These are phyloP conservation scores for Pythium coloratum DNA, from an alignment of 352 stramenopile genomes.

Conservation along the genomic window DNA sequence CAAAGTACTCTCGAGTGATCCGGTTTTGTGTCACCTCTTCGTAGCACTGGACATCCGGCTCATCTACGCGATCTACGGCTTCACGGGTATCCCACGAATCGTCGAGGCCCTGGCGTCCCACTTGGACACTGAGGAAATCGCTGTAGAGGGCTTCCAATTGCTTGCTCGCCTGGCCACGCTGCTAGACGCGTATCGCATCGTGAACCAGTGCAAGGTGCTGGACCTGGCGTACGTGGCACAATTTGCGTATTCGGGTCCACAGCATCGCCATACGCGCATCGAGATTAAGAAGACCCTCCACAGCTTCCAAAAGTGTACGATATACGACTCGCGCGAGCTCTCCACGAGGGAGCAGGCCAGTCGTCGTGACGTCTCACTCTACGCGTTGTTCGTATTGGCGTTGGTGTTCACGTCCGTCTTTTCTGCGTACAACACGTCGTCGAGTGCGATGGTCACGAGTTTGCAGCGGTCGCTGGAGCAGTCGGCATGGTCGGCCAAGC, in stretches of 20 bases:
- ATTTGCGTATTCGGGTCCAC: slow-evolving; percentile 59
- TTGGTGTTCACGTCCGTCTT: slow-evolving; percentile 50
- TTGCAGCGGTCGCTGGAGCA: slow-evolving; percentile 18
- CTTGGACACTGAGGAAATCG: slow-evolving; percentile 74
- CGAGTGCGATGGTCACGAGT: slow-evolving; percentile 30
- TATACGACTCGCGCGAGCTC: slow-evolving; percentile 56
- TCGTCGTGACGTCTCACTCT: slow-evolving; percentile 39
- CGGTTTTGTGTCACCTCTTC: too few relatives aligned
- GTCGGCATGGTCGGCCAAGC: neutral
- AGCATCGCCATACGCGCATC: slow-evolving; percentile 65
- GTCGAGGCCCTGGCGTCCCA: slow-evolving; percentile 69
- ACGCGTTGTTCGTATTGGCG: slow-evolving; percentile 44
- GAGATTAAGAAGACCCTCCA: slow-evolving; percentile 65
- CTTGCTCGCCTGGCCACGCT: slow-evolving; percentile 50
- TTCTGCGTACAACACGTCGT: slow-evolving; percentile 42
- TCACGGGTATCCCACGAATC: slow-evolving; percentile 56
- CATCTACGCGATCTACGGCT: slow-evolving; percentile 47
- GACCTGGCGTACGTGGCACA: slow-evolving; percentile 72
- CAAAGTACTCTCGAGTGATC: too few relatives aligned
- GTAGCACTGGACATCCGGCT: slow-evolving; percentile 48
- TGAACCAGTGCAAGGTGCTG: slow-evolving; percentile 68
- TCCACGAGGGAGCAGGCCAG: slow-evolving; percentile 46
- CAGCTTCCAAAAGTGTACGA: slow-evolving; percentile 67
- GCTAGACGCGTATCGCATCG: slow-evolving; percentile 42
- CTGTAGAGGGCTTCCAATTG: slow-evolving; percentile 71